Base-by-base conservation (phyloP, 345 rosid genomes). In the Pseudoturritis turrita region DNA sequence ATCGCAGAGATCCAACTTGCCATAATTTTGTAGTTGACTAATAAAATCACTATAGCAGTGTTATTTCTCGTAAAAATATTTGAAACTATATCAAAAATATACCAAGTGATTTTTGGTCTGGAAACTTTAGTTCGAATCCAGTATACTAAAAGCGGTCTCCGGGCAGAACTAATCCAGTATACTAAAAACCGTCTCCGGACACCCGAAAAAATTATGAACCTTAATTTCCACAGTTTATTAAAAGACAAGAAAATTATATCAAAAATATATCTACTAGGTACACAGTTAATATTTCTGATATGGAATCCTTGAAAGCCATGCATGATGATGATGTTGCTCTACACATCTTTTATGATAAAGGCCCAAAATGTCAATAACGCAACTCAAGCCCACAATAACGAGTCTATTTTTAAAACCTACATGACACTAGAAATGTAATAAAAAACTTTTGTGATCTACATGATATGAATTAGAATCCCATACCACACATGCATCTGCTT, bases 401-500 rank as follows among this genome's bases (percentile, higher is more conserved):
- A 14, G 8, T 46, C 26, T 23, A 62, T 11, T 8, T 43, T 18
- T 3, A 63, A 46, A 8, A 12, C 12, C 29, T 35, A 28, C 53
- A 44, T 7, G 18, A 45, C 2, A 44, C 3, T 3, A 22, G 8
- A 40, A 33, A 40, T 22, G 49, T 59, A 39, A 61, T n/a, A n/a
- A 17, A 22, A 29, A 29, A 4, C 7, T 29, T 29, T 29, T 4
- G 58, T 35, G 23, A n/a, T 65, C 10, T 39, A 33, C 25, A 56
- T 23, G n/a, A 22, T 5, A 83, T 84, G 1, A 21, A 88, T 85
- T 12, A 76, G 84, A 25, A 84, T 82, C 9, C 85, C 86, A 19
- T 86, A 82, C 17, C 78, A 83, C 14, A 80, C 89, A 0, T 81
- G 89, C 79, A 81, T 83, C 33, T 84, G 84, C 87, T 80, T 81